Evolutionary conservation across 2,329 filamentous ascomycete genomes (phyloP).

Genomic region (Xylariales sp.): DNA sequence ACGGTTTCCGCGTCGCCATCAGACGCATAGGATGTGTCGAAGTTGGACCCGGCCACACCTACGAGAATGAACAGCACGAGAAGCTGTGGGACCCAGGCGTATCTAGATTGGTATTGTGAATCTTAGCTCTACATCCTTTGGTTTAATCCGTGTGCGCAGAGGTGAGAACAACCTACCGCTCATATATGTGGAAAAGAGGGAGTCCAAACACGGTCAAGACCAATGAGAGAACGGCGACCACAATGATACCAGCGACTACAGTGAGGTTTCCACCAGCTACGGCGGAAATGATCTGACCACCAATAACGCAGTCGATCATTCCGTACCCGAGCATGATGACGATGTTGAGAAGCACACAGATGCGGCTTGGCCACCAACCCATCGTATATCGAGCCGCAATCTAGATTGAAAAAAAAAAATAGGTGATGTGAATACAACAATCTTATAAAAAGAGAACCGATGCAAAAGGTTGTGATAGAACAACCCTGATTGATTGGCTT

Average conservation of each 20-base stretch:
- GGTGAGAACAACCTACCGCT: no score
- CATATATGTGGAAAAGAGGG: conserved; percentile 63
- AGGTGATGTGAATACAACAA: no score
- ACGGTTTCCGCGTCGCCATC: conserved; percentile 46
- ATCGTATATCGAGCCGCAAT: conserved; percentile 27
- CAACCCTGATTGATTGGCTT: no score
- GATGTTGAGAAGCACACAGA: conserved; percentile 23
- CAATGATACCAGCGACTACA: conserved; percentile 62
- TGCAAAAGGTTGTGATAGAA: no score
- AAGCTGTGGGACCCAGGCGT: conserved; percentile 60
- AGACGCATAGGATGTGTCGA: conserved; percentile 49
- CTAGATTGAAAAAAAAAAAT: no score
- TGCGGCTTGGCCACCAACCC: conserved; percentile 27
- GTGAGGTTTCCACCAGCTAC: conserved; percentile 55
- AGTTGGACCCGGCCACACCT: conserved; percentile 56
- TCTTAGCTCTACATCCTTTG: no score
- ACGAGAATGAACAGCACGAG: conserved; percentile 57
- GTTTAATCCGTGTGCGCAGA: no score
- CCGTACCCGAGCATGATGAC: conserved; percentile 25
- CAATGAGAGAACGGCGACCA: conserved; percentile 60
- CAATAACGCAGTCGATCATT: conserved; percentile 61
- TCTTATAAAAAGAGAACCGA: no score
- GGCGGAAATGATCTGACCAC: conserved; percentile 64
- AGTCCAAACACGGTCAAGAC: conserved; percentile 65
- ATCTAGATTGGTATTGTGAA: no score